Percentiles rank a stretch among this genome's conserved stretches.
These are phyloP conservation scores for Metschnikowia cubensis DNA, from an alignment of 805 yeast species.

Conservation along the genomic window DNA sequence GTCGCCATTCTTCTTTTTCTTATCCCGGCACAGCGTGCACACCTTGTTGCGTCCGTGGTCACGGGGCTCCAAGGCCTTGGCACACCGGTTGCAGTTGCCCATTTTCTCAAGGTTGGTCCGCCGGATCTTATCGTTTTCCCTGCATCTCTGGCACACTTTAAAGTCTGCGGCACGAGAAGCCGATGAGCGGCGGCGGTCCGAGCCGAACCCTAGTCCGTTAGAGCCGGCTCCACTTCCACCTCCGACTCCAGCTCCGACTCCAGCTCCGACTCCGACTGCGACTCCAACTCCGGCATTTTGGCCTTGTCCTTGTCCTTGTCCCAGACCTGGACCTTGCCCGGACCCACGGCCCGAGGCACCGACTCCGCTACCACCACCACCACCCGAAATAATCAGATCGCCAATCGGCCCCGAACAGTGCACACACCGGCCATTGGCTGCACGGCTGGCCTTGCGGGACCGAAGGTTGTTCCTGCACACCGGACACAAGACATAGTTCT, in stretches of 20 bases:
- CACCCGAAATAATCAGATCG: constrained; percentile 28
- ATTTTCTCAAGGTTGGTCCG: constrained; percentile 51
- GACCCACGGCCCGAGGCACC: too few relatives aligned
- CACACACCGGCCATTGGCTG: constrained; percentile 61
- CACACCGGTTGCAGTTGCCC: constrained; percentile 64
- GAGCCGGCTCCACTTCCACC: too few relatives aligned
- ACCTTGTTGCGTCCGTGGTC: constrained; percentile 54
- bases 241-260: too few relatives aligned
- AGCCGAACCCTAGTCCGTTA: neutral
- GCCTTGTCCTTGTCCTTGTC: too few relatives aligned
- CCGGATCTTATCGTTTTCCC: constrained; percentile 57
- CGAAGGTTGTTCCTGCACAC: constrained; percentile 54
- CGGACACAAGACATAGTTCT: constrained; percentile 56
- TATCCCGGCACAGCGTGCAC: constrained; percentile 49
- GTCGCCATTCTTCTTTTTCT: constrained; percentile 41
- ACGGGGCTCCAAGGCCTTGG: constrained; percentile 41
- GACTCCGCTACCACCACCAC: too few relatives aligned
- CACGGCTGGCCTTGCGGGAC: constrained; percentile 53
- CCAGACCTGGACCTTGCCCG: too few relatives aligned
- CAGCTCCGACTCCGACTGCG: too few relatives aligned
- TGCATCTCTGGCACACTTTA: constrained; percentile 64
- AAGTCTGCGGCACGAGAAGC: constrained; percentile 28
- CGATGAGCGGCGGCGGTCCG: constrained; percentile 19
- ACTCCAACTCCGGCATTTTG: too few relatives aligned
- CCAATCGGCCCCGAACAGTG: constrained; percentile 60